Evolutionary conservation across 371 early-diverging fungal genomes (phyloP), one percentile per base, ranked within the genome.

Genomic region (Mucor piriformis): DNA sequence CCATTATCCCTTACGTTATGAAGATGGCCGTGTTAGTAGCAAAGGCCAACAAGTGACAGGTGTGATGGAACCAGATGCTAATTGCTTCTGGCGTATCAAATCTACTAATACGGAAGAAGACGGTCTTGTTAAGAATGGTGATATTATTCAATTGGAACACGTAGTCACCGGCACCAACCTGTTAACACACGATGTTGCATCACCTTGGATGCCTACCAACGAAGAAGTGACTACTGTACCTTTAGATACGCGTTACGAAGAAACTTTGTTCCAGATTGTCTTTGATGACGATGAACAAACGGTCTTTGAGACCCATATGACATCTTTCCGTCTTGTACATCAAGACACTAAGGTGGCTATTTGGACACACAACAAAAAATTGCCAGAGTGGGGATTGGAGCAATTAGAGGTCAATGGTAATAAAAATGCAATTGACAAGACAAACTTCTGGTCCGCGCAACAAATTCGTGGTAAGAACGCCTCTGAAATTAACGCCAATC

Each of bases 401-500:
- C 97, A 97, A 70, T 88, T 94, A 51, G 99, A 99, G 70, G 87
- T 99, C 54, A 95, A 97, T 69, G 99, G 99, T 20, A 94, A 94
- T 72, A 94, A 96, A 75, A 92, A 93, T 25, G 66, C 84, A n/a
- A 57, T 73, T 1, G 92, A 91, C 7, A 78, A 82, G 33, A 69
- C 81, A 46, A 94, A 90, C 59, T 66, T 83, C 42, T 99, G 99
- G 99, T 70, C 80, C 21, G 86, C 87, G 3, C 68, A 83, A 43
- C 81, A 82, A 21, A 84, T 93, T 47, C 75, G 81, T 42, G 93
- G 92, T 15, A 83, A 78, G 54, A 83, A 85, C 61, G 77, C 75
- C 5, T 72, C 69, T 7, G 72, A 74, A 25, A 64, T 77, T 40
- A 68, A 74, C 54, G 56, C 63, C 29, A 58, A 71, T 21, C 70